A percentile compares a stretch with the other conserved stretches of the same genome.
These are phyloP conservation scores for Penicillium sp. DNA, from an alignment of 2,329 filamentous ascomycete species.

Conservation along the genomic window DNA sequence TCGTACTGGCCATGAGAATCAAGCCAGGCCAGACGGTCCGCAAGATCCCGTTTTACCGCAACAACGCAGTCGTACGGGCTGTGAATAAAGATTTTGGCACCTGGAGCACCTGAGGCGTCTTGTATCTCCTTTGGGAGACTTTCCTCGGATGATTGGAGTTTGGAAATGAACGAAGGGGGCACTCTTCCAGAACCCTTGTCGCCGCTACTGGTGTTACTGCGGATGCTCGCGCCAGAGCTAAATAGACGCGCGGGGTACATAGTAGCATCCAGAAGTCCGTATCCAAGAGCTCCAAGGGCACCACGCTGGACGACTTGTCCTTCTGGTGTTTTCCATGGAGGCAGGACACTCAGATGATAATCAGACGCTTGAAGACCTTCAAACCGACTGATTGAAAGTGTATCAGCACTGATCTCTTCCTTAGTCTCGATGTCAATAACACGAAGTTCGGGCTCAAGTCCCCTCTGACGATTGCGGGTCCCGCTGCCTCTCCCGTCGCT, in stretches of 20 bases:
- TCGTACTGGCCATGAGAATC: conserved; percentile 75
- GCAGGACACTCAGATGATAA: conserved; percentile 83
- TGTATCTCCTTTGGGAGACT: conserved; percentile 42
- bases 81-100: conserved; percentile 85
- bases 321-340: conserved; percentile 64
- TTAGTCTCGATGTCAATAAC: conserved; percentile 83
- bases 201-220: conserved; percentile 52
- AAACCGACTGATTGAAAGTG: conserved; percentile 77
- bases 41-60: conserved; percentile 78
- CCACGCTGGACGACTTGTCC: conserved; percentile 63
- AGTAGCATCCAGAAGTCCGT: conserved; percentile 81
- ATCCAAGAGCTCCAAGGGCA: conserved; percentile 70
- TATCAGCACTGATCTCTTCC: conserved; percentile 80
- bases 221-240: conserved; percentile 76
- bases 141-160: conserved; percentile 46
- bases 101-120: conserved; percentile 52
- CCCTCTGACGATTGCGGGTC: conserved; percentile 68
- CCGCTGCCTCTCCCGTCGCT: conserved; percentile 48
- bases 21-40: conserved; percentile 83
- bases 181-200: conserved; percentile 55
- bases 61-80: conserved; percentile 97
- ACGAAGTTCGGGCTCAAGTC: conserved; percentile 79
- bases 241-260: conserved; percentile 85
- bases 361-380: conserved; percentile 82
- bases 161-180: conserved; percentile 52